Conservation (phyloP, 2,329 filamentous ascomycete genomes). For the Xylaria sp. region DNA sequence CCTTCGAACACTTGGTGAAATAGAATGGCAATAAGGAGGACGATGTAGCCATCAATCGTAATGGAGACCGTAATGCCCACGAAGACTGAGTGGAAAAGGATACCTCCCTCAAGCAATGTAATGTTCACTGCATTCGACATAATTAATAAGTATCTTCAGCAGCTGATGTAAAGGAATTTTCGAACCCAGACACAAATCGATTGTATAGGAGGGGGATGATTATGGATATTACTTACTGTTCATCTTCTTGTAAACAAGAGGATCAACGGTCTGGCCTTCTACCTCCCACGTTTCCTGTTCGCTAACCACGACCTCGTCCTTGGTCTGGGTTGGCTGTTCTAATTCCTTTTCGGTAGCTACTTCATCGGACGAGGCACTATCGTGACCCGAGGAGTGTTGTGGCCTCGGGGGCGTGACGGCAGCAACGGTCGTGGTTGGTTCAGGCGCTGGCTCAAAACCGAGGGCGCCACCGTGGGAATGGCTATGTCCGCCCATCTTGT, state of each 20-base stretch:
- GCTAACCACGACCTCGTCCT: constrained; percentile 45
- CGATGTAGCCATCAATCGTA: constrained; percentile 72
- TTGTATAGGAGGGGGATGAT: background rate
- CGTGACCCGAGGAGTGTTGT: constrained; percentile 44
- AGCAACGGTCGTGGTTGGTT: constrained; percentile 1
- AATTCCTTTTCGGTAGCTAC: constrained; percentile 55
- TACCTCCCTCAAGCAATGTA: constrained; percentile 78
- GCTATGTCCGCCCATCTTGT: constrained; percentile 67
- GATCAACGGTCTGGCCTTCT: constrained; percentile 58
- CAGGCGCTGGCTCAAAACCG: constrained; percentile 50
- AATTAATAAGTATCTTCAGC: background rate
- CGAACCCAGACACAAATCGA: background rate
- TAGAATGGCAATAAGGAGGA: constrained; percentile 74
- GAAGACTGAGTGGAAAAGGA: constrained; percentile 81
- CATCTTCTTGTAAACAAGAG: constrained; percentile 66
- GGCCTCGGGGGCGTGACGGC: constrained; percentile 48
- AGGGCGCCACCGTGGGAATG: constrained; percentile 68
- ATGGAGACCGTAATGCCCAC: constrained; percentile 79
- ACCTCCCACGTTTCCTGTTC: constrained; percentile 56
- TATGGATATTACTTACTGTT: constrained; percentile 52
- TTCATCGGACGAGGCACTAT: constrained; percentile 52
- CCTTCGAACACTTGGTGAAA: constrained; percentile 79
- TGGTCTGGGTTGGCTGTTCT: constrained; percentile 47
- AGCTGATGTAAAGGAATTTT: background rate
- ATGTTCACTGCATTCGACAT: constrained; percentile 64